Base-by-base conservation (phyloP, 306 rosid genomes). In the Trichosanthes truncata region DNA sequence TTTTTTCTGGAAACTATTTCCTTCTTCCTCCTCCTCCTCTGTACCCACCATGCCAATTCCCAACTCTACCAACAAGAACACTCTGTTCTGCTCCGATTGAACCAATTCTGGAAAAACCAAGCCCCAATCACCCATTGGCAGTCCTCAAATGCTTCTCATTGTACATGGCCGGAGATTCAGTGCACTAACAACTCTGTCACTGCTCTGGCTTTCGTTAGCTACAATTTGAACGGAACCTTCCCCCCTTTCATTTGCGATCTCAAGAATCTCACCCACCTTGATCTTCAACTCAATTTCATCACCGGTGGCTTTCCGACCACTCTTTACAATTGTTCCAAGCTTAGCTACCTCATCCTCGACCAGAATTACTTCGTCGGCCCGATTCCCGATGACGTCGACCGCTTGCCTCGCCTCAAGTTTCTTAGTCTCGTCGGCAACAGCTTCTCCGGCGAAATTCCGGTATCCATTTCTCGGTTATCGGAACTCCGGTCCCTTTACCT, bases 221-320 rank as follows among this genome's bases (percentile, higher is more conserved):
- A 5, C 7, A 78, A 68, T 67, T 80, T 93, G 67, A 23, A 0
- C 8, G 77, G 63, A 33, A 68, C 83, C 9, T 53, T 93, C 21
- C 98, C 98, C 9, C 9, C 87, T 77, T 88, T 90, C 87, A 56
- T 93, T 26, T 93, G 92, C 82, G 89, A 90, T 59, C 92, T 93
- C 74, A 83, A 43, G 49, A 91, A 90, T 23, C 94, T 93, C 78
- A 82, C 87, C 48, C 49, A 21, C 38, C 80, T 93, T 76, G 72
- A 87, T 68, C 84, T 88, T 80, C 69, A 36, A 14, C 0, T 2
- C 8, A 89, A 91, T 77, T 73, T 0, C 18, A 80, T 93, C 31
- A 35, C 90, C 0, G 87, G 88, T 7, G 84, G 60, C 65, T 93
- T 93, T 76, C 97, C 97, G 6, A 87, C 31, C n/a, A 59, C 78